Base-by-base conservation (phyloP, 352 stramenopile genomes). In the Phytopythium aichiense region DNA sequence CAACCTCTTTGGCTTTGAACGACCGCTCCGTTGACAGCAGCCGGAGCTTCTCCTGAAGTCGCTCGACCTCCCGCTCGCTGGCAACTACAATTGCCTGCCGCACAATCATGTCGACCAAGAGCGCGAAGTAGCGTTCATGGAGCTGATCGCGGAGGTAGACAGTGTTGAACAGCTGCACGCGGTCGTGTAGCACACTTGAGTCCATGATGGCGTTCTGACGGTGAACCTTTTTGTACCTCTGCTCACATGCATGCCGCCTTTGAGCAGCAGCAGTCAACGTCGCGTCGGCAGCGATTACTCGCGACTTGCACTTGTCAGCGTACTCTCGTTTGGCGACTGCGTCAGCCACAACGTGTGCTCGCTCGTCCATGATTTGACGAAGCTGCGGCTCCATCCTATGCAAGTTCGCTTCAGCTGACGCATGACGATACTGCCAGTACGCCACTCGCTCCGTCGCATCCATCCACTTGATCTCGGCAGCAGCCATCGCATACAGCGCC, bases 121-220 rank as follows among this genome's bases (percentile, higher is more conserved):
- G 33, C 0, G 67, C 61, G n/a, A 91, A 89, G 40, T 91, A 89
- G 13, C 69, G 58, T 1, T 30, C 49, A 53, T 88, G 77, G 0
- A 93, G 61, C 28, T 81, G 73, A 35, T 84, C 77, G 2, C 77
- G 66, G 15, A 92, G 51, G 48, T 91, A 93, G 5, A 52, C 13
- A 0, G 82, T 93, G 13, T 68, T 66, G 60, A 93, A 93, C 0
- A 76, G 73, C 66, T 93, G 84, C 0, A 82, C 68, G 1, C 84
- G 74, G 12, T 72, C 77, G 45, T 93, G 84, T 1, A 93, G 65
- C 0, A 93, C 81, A 33, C 75, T 71, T 0, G 82, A 93, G 48
- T 92, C 84, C 64, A 91, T 91, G 0, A 70, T 87, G 0, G 69
- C 63, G 40, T 84, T 91, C 5, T 70, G 25, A 6, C 74, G 73